Evolutionary conservation across 2,329 filamentous ascomycete species (phyloP).

Genomic region (Colletotrichum sp.): DNA sequence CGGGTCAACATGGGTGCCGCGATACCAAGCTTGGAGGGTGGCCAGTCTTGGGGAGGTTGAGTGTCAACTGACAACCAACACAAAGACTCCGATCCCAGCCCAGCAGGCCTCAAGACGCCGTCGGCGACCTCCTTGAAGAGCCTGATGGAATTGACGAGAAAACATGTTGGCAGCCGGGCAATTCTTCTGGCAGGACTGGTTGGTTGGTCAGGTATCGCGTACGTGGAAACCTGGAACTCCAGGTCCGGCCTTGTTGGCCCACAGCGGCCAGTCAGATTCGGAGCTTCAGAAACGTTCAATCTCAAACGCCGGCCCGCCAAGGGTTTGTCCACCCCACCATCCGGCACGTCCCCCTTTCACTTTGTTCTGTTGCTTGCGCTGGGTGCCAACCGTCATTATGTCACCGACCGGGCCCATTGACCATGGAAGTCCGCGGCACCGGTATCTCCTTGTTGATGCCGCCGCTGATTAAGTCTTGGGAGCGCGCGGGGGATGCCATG

Average conservation of each 20-base stretch:
- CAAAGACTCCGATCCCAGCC: not conserved
- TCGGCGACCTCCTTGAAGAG: not conserved
- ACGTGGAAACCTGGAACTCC: not conserved
- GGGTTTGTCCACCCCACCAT: not conserved
- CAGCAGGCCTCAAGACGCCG: not conserved
- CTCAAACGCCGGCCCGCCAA: conserved; percentile 19
- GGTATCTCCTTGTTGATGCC: not conserved
- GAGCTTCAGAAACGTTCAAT: conserved; percentile 20
- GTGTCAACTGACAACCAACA: not conserved
- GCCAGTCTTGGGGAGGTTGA: not conserved
- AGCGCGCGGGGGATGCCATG: not conserved
- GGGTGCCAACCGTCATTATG: not conserved
- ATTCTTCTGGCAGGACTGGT: not conserved
- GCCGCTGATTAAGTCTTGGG: not conserved
- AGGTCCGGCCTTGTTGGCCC: not conserved
- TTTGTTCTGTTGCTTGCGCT: not conserved
- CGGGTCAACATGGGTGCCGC: conserved; percentile 13
- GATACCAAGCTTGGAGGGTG: not conserved
- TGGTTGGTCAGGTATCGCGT: not conserved
- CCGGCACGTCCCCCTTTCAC: not conserved
- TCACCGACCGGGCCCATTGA: not conserved
- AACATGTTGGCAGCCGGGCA: not conserved
- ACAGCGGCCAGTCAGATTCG: conserved; percentile 13
- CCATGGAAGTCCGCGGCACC: not conserved
- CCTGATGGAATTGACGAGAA: not conserved